phyloP scores from a whole-genome alignment of 176 grass and related monocot species.

The Dendrocalamus sinicus region DNA sequence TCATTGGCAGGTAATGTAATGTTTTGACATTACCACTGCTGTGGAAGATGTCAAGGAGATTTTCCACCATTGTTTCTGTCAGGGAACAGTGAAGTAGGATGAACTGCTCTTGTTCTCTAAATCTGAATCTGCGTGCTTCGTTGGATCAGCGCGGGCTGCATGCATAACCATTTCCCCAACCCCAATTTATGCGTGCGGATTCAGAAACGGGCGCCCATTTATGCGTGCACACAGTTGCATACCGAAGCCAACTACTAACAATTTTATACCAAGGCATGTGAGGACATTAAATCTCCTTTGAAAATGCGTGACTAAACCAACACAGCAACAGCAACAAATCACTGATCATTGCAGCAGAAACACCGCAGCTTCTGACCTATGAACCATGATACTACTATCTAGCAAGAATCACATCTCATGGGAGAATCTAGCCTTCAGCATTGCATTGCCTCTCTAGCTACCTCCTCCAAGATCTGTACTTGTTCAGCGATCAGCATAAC shows the following conservation, averaged over 20 bases:
- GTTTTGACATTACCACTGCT: background rate
- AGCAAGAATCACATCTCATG: background rate
- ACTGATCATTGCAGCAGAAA: conserved; percentile 33
- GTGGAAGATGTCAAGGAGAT: background rate
- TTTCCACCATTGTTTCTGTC: conserved; percentile 1
- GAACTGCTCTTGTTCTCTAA: background rate
- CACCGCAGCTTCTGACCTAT: background rate
- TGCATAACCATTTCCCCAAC: background rate
- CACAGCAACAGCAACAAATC: background rate
- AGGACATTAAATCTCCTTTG: conserved; percentile 31
- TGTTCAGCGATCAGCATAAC: background rate
- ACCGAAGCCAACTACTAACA: conserved; percentile 39
- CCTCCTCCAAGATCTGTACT: background rate
- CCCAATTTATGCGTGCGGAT: conserved; percentile 46
- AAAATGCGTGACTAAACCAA: conserved; percentile 36
- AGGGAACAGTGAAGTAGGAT: background rate
- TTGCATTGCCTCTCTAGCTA: background rate
- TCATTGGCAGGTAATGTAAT: background rate
- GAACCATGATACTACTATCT: background rate
- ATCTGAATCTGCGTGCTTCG: background rate
- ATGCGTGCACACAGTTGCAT: conserved; percentile 32
- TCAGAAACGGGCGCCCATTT: conserved; percentile 36
- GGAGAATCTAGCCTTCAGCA: background rate
- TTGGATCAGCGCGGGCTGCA: background rate
- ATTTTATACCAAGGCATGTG: conserved; percentile 31